phyloP scores from a whole-genome alignment of 148 eudicot species.

The Drosera capensis region DNA sequence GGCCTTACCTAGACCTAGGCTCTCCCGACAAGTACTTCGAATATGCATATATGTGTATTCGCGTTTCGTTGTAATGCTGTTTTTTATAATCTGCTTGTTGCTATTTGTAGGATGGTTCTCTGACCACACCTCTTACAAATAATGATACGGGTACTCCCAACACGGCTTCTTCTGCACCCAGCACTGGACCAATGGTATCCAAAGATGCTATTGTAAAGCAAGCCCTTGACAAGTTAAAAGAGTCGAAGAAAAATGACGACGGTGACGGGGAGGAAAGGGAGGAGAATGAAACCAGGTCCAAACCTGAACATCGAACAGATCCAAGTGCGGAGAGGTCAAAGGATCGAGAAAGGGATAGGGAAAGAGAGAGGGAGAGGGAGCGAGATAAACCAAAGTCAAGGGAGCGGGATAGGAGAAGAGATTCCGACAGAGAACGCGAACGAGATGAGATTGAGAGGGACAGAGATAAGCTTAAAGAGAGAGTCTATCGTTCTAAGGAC shows the following conservation, averaged over 20 bases:
- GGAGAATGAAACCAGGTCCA: slow-evolving; percentile 25
- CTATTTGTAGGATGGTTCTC: slow-evolving; percentile 37
- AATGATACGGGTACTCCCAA: slow-evolving; percentile 26
- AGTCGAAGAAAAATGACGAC: slow-evolving; percentile 59
- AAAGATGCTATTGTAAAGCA: slow-evolving; percentile 37
- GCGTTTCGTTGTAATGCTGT: neutral
- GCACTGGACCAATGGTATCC: slow-evolving; percentile 28
- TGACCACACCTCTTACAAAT: slow-evolving; percentile 28
- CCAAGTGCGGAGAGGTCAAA: slow-evolving; percentile 43
- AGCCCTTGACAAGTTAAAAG: slow-evolving; percentile 47
- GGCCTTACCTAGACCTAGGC: too few species aligned
- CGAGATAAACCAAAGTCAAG: slow-evolving; percentile 34
- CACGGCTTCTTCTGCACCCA: slow-evolving; percentile 17
- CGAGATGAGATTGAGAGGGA: slow-evolving; percentile 57
- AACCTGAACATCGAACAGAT: slow-evolving; percentile 37
- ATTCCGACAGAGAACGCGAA: slow-evolving; percentile 69
- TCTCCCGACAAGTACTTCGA: too few species aligned
- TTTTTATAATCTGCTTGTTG: neutral
- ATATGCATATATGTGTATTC: neutral
- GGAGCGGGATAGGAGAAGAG: slow-evolving; percentile 69
- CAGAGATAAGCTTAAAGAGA: slow-evolving; percentile 51
- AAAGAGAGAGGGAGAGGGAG: slow-evolving; percentile 35
- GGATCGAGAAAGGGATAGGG: slow-evolving; percentile 43
- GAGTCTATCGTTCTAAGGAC: slow-evolving; percentile 55
- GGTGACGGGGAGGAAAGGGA: slow-evolving; percentile 44